Evolutionary conservation across 768 basidiomycete genomes (phyloP).

Genomic region (Gyrodon lividus): DNA sequence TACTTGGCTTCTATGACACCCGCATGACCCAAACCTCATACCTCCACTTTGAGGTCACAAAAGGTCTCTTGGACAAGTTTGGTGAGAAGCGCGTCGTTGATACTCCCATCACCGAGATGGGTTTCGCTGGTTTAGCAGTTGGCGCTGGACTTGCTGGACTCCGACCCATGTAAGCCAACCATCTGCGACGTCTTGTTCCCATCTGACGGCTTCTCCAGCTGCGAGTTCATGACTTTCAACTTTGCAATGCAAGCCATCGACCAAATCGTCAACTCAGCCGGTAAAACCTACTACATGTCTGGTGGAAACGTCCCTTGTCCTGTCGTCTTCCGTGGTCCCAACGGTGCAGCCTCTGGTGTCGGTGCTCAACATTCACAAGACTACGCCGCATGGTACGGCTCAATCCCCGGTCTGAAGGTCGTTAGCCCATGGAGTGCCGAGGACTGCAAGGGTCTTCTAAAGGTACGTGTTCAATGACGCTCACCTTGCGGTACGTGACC

Average conservation of each 20-base stretch:
- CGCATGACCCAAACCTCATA: slow-evolving; percentile 13
- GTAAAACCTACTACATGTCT: slow-evolving; percentile 99
- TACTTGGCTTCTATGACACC: slow-evolving; percentile 25
- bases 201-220: slow-evolving; percentile 45
- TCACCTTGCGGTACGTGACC: background rate
- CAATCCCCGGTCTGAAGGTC: slow-evolving; percentile 94
- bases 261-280: slow-evolving; percentile 99
- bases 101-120: slow-evolving; percentile 97
- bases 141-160: slow-evolving; percentile 94
- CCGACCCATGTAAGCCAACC: slow-evolving; percentile 72
- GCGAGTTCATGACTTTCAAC: slow-evolving; percentile 99
- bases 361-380: slow-evolving; percentile 98
- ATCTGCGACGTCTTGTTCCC: background rate
- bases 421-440: slow-evolving; percentile 98
- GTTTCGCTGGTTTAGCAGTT: slow-evolving; percentile 95
- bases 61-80: slow-evolving; percentile 98
- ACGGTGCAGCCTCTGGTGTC: slow-evolving; percentile 97
- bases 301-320: slow-evolving; percentile 98
- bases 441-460: slow-evolving; percentile 97
- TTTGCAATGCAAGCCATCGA: slow-evolving; percentile 99
- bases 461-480: slow-evolving; percentile 48
- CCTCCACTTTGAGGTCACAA: slow-evolving; percentile 70
- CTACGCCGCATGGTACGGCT: slow-evolving; percentile 93
- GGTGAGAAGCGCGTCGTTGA: slow-evolving; percentile 98
- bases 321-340: slow-evolving; percentile 98